A percentile compares a stretch with the other conserved stretches of the same genome.
Evolutionary conservation across 305 asterid species (phyloP).

Genomic region (Fraxinus floribunda): DNA sequence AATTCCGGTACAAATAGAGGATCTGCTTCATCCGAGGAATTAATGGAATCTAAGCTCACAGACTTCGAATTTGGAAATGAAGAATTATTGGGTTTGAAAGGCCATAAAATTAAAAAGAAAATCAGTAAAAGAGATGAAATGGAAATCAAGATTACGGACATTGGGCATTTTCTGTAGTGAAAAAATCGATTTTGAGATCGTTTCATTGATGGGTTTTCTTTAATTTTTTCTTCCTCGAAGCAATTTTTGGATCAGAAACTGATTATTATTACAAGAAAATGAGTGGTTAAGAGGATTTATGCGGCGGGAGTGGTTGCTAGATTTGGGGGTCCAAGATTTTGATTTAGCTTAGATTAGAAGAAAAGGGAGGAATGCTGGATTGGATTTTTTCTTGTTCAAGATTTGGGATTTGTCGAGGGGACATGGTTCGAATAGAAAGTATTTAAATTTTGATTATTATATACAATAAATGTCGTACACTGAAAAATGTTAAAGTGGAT

Average conservation of each 20-base stretch:
- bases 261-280: not conserved
- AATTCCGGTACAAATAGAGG: slow-evolving; percentile 37
- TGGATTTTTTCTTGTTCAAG: not conserved
- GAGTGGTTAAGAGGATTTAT: not conserved
- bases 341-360: not conserved
- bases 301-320: not conserved
- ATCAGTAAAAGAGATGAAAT: slow-evolving; percentile 39
- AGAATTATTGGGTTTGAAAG: slow-evolving; percentile 30
- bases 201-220: slow-evolving; percentile 41
- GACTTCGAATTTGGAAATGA: slow-evolving; percentile 27
- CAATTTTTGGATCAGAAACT: not conserved
- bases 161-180: slow-evolving; percentile 45
- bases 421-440: not conserved
- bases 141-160: slow-evolving; percentile 40
- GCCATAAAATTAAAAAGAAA: slow-evolving; percentile 33
- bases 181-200: slow-evolving; percentile 42
- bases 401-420: not conserved
- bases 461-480: not conserved
- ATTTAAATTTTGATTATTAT: not conserved
- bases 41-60: slow-evolving; percentile 14
- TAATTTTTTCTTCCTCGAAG: not conserved
- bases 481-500: not conserved
- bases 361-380: not conserved
- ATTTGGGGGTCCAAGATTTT: not conserved
- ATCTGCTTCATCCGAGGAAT: slow-evolving; percentile 2